Base-by-base conservation (phyloP, 192 early-diverging fungal genomes). In the Cetraspora pellucida region DNA sequence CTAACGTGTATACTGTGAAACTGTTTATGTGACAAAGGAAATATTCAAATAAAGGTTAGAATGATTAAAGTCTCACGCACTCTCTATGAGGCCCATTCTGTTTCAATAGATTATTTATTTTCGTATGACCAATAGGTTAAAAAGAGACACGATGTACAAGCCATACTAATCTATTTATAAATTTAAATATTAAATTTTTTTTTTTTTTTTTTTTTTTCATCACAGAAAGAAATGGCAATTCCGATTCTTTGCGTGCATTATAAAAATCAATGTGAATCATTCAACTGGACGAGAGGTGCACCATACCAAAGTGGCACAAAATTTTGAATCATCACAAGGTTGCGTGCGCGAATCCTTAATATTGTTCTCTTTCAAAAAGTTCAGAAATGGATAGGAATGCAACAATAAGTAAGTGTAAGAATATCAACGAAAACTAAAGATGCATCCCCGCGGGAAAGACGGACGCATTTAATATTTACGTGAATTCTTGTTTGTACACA, bases 401-500 rank as follows among this genome's bases (percentile, higher is more conserved):
- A 3, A 64, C 3, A 17, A 31, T n/a, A 43, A 7, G 19, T 7
- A 44, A 44, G n/a, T 37, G 19, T 37, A 37, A 65, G 31, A n/a
- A 37, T 65, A 3, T 64, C 58, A 59, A 13, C 9, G 13, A 59
- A 59, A 16, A 7, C 37, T 37, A 37, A 59, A 23, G 25, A 7
- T 27, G 7, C 30, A 31, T 27, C 27, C 23, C 58, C 58, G 58
- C 58, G 58, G 58, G 58, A 63, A 63, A 30, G 11, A 30, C 10
- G 3, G 27, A 61, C 27, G 28, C 13, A 63, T 30, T 13, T 63
- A 65, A 44, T 10, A 44, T 65, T 65, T 37, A 7, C 16, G 6
- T 30, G 14, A 30, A 61, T 27, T 65, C 31, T 44, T 44, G 13
- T 65, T 65, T 65, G 63, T 65, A 65, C 63, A 65, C 63, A 65